Percentiles rank a stretch among this genome's conserved stretches.
phyloP scores from a whole-genome alignment of 768 basidiomycete genomes.

The Boletus reticuloceps region DNA sequence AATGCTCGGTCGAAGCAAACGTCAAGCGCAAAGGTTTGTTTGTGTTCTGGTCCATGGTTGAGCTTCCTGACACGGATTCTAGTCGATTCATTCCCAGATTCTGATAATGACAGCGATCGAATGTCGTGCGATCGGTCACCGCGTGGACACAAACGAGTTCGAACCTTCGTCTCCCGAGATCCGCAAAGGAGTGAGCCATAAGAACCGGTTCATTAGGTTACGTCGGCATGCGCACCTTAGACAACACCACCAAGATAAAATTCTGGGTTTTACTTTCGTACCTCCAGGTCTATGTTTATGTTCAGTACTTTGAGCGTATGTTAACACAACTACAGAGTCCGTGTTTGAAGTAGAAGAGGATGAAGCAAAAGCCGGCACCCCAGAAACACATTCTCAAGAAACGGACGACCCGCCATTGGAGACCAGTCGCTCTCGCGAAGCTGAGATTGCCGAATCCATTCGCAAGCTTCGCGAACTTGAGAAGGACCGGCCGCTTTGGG shows the following conservation, averaged over 20 bases:
- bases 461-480: constrained; percentile 69
- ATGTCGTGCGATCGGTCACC: constrained; percentile 32
- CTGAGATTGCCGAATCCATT: constrained; percentile 59
- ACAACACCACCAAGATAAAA: constrained; percentile 35
- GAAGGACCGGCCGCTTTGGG: constrained; percentile 60
- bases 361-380: background rate
- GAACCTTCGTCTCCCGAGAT: constrained; percentile 47
- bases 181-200: constrained; percentile 39
- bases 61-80: constrained; percentile 1
- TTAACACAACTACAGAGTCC: constrained; percentile 10
- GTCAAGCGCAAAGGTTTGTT: constrained; percentile 52
- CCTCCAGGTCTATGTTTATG: constrained; percentile 18
- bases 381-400: constrained; percentile 5
- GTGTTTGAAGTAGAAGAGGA: constrained; percentile 12
- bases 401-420: constrained; percentile 14
- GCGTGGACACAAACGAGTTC: constrained; percentile 42
- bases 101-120: constrained; percentile 26
- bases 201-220: constrained; percentile 40
- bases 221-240: constrained; percentile 38
- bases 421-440: constrained; percentile 38
- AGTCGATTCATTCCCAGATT: constrained; percentile 24
- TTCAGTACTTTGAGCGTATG: background rate
- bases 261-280: constrained; percentile 26
- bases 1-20: constrained; percentile 26
- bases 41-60: background rate